Evolutionary conservation across 176 grass and related monocot genomes (phyloP), one percentile per base, ranked within the genome.

Genomic region (Miscanthus lutarioriparius): DNA sequence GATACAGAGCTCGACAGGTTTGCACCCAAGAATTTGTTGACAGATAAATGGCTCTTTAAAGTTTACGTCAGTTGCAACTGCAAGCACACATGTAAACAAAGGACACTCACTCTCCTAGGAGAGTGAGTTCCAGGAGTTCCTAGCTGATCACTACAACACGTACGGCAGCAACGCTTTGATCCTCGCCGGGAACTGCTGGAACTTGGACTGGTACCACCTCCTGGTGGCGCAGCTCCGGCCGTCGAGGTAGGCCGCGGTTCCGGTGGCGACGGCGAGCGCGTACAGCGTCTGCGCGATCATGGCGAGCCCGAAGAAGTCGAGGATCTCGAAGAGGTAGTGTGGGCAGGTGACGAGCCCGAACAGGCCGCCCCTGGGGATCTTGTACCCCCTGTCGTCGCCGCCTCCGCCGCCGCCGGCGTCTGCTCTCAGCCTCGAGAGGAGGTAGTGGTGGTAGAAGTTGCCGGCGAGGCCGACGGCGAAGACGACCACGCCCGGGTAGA

Each of bases 241-340:
- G 76, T 81, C 44, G 43, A 98, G 87, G 70, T 98, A 95, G 6
- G 83, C 87, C 7, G 67, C 70, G 0, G 87, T 82, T 6, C 96
- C 96, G 1, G 85, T 62, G 14, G 89, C 66, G 17, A 90, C 72
- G 4, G 85, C 84, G 39, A 91, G 81, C 14, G 87, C 80, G 26
- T 85, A 78, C 59, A 81, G n/a, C 2, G 95, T 95, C 67, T 93
- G 95, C 2, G 85, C 74, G 77, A 98, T 95, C 84, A 93, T 79
- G 10, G 89, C 61, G 30, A 98, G 56, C 7, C 95, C 95, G 4
- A 93, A 74, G 73, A 93, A 92, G 2, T 26, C 87, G 1, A 87
- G 2, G 72, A 98, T 93, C 76, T 98, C 95, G 66, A 98, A 98
- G 38, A 98, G 89, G 78, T 98, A 98, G 51, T 95, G 87, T 3